These are phyloP conservation scores for Talaromyces nanjingensis DNA, from an alignment of 495 filamentous ascomycete species.

Conservation along the genomic window DNA sequence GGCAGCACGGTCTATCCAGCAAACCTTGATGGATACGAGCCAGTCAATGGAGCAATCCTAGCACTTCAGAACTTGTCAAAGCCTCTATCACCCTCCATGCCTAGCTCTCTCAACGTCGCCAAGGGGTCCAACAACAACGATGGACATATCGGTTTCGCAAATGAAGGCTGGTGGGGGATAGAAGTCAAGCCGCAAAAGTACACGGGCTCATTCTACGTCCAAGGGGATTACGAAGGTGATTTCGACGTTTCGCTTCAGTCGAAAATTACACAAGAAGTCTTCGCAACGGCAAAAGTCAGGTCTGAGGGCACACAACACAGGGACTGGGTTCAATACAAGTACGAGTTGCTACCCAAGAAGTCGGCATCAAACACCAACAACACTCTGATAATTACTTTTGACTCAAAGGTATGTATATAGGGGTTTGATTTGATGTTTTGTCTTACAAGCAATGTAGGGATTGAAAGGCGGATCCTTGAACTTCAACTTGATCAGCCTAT, in stretches of 20 bases:
- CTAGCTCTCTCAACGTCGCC: conserved; percentile 51
- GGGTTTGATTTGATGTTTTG: conserved; percentile 36
- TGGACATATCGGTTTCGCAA: conserved; percentile 47
- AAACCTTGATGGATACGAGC: conserved; percentile 46
- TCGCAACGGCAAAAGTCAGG: neutral
- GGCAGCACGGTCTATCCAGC: conserved; percentile 26
- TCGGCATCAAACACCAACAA: conserved; percentile 56
- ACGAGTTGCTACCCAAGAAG: conserved; percentile 24
- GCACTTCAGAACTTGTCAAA: conserved; percentile 33
- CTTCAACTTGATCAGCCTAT: conserved; percentile 59
- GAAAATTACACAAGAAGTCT: neutral
- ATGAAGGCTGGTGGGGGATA: conserved; percentile 57
- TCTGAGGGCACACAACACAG: neutral
- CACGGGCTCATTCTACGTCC: conserved; percentile 51
- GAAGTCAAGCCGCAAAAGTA: conserved; percentile 48
- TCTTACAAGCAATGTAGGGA: neutral
- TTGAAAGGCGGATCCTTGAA: neutral
- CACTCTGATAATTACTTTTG: conserved; percentile 39
- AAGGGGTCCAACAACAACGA: conserved; percentile 18
- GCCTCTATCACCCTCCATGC: conserved; percentile 47
- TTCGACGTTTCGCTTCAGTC: neutral
- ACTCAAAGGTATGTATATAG: neutral
- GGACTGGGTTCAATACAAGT: conserved; percentile 16
- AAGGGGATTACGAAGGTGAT: conserved; percentile 26
- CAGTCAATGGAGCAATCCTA: conserved; percentile 45